phyloP scores from a whole-genome alignment of 2,329 filamentous ascomycete genomes.

The Coniochaeta sp. region DNA sequence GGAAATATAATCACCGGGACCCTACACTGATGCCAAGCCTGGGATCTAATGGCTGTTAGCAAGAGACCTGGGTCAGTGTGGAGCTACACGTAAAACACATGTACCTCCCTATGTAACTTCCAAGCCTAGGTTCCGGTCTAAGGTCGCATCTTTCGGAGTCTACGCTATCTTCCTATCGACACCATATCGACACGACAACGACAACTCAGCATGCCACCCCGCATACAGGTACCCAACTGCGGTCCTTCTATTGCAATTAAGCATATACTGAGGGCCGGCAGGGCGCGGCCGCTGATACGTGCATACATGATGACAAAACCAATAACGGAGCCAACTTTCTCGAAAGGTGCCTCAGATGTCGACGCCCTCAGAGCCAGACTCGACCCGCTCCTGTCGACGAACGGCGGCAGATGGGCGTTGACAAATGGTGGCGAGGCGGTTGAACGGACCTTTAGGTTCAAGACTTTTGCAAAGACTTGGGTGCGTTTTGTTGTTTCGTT shows the following conservation, averaged over 20 bases:
- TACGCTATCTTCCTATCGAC: too few relatives aligned
- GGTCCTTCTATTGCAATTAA: background rate
- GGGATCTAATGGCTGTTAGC: background rate
- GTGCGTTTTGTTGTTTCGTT: conserved; percentile 29
- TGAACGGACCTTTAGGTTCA: conserved; percentile 55
- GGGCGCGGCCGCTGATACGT: background rate
- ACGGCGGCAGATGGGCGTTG: conserved; percentile 40
- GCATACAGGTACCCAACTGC: background rate
- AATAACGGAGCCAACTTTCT: background rate
- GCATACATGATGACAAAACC: background rate
- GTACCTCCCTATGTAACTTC: too few relatives aligned
- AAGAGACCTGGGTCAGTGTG: too few relatives aligned
- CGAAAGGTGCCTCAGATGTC: conserved; percentile 31
- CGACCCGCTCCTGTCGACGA: conserved; percentile 23
- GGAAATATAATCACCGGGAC: background rate
- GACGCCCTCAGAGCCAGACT: conserved; percentile 24
- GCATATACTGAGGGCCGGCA: background rate
- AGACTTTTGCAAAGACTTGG: conserved; percentile 59
- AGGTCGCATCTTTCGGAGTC: too few relatives aligned
- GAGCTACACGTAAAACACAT: too few relatives aligned
- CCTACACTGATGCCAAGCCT: background rate
- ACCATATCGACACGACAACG: too few relatives aligned
- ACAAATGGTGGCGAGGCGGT: conserved; percentile 43
- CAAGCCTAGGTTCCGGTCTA: too few relatives aligned
- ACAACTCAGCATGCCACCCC: background rate